Base-by-base conservation (phyloP, 2,329 filamentous ascomycete genomes). In the Cryphonectria japonica region DNA sequence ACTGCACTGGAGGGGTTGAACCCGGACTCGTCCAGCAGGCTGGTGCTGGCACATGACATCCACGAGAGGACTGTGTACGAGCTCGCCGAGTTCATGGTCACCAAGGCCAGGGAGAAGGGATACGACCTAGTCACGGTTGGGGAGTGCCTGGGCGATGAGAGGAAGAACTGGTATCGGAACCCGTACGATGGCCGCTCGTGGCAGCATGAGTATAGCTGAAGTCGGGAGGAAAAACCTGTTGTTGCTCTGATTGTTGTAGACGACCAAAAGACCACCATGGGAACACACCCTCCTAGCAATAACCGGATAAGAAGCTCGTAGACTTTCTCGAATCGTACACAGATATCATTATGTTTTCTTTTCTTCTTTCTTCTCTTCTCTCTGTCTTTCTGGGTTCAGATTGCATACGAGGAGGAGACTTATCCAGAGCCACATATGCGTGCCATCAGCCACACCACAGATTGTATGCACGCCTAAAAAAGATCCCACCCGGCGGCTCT, bases 71-170 rank as follows among this genome's bases (percentile, higher is more conserved):
- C 80, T 4, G 84, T 84, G n/a, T 80, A 82, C 69, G 84, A 84
- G 72, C 78, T 86, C 57, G 84, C 83, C 14, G 80, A 82, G 32
- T 84, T 83, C 75, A 79, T 85, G 67, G 76, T 85, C 39, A 75
- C 77, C 29, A 80, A 80, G 34, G 79, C 88, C 16, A 79, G 80
- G 66, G 74, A 74, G 6, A 78, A 82, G 46, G 85, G 85, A 1
- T 83, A 82, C 72, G 75, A 76, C 61, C 82, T 82, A 68, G 86
- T 88, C 50, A 86, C 86, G 4, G 84, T 88, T 6, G 87, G 87
- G 3, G 82, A 88, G 74, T 89, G 87, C 75, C 79, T 89, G 19
- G 85, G 84, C 22, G 86, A 89, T 73, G 79, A 85, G 22, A 73
- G 75, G 3, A 80, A 79, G 65, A 82, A 84, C 75, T 89, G 87